These are phyloP conservation scores for Clonostachys rosea DNA, from an alignment of 2,329 filamentous ascomycete species.

Conservation along the genomic window DNA sequence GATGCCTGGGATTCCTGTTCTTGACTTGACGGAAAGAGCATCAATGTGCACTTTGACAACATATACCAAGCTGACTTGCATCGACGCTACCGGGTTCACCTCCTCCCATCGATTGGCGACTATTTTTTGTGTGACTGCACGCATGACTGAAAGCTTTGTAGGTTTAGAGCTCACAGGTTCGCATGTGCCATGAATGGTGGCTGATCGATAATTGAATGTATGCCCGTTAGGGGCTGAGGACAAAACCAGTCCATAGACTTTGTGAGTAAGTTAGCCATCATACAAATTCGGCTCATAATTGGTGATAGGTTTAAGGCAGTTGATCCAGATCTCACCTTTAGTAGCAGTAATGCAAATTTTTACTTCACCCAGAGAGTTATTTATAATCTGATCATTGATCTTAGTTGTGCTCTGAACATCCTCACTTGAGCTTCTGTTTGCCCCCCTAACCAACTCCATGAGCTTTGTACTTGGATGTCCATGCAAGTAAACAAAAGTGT, in stretches of 20 bases:
- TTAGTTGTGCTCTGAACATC: background rate
- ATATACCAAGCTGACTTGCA: background rate
- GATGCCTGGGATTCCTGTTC: background rate
- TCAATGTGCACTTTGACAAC: background rate
- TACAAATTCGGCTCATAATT: background rate
- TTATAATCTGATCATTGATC: too few relatives aligned
- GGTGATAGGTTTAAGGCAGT: background rate
- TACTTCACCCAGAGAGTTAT: background rate
- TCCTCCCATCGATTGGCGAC: constrained; percentile 1
- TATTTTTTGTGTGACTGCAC: background rate
- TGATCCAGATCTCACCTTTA: background rate
- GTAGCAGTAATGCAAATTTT: background rate
- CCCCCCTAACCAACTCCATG: background rate
- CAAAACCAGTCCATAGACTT: background rate
- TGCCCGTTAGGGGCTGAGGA: background rate
- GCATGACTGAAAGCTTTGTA: background rate
- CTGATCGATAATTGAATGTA: background rate
- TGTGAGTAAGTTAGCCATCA: background rate
- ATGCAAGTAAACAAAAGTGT: background rate
- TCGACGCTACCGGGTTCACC: background rate
- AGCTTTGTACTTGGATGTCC: background rate
- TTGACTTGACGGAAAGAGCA: background rate
- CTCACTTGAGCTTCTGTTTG: background rate
- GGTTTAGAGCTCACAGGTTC: background rate
- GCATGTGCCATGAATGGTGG: background rate